Conservation (phyloP, 257 asterid genomes). For the Ilex asprella region DNA sequence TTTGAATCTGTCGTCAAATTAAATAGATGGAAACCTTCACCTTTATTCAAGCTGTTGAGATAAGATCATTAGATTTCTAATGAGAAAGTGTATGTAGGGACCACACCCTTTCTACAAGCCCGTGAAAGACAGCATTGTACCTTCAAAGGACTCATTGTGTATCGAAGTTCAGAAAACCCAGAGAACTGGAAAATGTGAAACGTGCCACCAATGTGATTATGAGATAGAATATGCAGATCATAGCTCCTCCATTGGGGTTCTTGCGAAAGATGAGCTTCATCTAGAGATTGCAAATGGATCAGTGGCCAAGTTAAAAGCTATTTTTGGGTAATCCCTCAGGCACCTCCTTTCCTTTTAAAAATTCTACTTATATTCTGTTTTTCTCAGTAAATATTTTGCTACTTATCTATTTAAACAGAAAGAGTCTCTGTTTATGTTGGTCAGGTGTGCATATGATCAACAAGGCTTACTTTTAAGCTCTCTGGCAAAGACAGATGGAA, state of each 20-base stretch:
- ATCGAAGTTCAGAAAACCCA: slow-evolving; percentile 39
- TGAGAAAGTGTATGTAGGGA: slow-evolving; percentile 39
- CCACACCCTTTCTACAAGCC: slow-evolving; percentile 78
- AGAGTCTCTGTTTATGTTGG: background rate
- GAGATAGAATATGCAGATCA: slow-evolving; percentile 75
- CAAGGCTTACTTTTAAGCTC: slow-evolving; percentile 65
- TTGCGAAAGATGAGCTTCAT: slow-evolving; percentile 52
- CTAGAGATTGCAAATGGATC: slow-evolving; percentile 60
- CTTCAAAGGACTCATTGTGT: slow-evolving; percentile 48
- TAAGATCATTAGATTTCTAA: too few species aligned
- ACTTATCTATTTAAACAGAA: background rate
- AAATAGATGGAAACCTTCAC: too few species aligned
- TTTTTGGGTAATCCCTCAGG: slow-evolving; percentile 44
- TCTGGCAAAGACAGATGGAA: slow-evolving; percentile 64
- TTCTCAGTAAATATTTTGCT: background rate
- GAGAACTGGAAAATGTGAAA: slow-evolving; percentile 24
- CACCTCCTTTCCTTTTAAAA: background rate
- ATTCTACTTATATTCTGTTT: background rate
- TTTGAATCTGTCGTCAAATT: too few species aligned
- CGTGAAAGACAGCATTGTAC: slow-evolving; percentile 32
- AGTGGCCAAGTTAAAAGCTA: slow-evolving; percentile 32
- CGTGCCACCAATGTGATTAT: slow-evolving; percentile 70
- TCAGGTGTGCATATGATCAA: slow-evolving; percentile 79
- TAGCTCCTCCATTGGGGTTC: slow-evolving; percentile 76
- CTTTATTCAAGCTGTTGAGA: too few species aligned